Evolutionary conservation across 2,329 filamentous ascomycete genomes (phyloP), one percentile per base, ranked within the genome.

Genomic region (Lachnellula suecica): DNA sequence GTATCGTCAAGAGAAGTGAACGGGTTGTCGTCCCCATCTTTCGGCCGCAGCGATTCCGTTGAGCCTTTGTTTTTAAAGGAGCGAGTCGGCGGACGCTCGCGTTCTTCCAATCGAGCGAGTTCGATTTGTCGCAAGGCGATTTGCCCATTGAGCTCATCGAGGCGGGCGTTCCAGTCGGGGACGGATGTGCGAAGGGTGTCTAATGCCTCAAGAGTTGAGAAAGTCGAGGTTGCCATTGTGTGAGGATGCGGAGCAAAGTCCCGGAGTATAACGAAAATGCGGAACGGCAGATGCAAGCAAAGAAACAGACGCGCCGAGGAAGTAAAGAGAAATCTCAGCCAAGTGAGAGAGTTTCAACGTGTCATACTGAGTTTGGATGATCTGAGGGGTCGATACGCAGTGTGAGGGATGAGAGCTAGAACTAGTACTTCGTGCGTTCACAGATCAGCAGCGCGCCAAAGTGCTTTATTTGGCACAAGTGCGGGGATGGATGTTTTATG

Each of bases 61-160:
- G 67, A 69, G 38, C 67, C 66, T 59, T 67, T 67, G 31, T 68
- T 66, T 44, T 57, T 66, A 10, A 69, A 20, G 4, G 67, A 68
- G 42, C 67, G 69, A 20, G 67, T 59, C 5, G 70, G 58, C 2
- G 66, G 64, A 24, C 68, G 69, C 27, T 64, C 60, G 22, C 57
- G 63, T 23, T 65, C 66, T 44, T 68, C 71, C 51, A 80, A 66
- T 52, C 74, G 73, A 31, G 82, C 83, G 51, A 86, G 73, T 63
- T 85, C 82, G 46, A 73, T 70, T 71, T 87, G 83, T 53, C 83
- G 81, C 63, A 79, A 73, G 53, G 82, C 77, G 53, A 87, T 83
- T 66, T 86, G 78, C 53, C 74, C 73, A 63, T 76, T 83, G 52
- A 87, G 75, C 47, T 84, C 78, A 56, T 84, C 79, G 41, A 87